Base-by-base conservation (phyloP, 2,329 filamentous ascomycete genomes). In the Aspergillus felis region DNA sequence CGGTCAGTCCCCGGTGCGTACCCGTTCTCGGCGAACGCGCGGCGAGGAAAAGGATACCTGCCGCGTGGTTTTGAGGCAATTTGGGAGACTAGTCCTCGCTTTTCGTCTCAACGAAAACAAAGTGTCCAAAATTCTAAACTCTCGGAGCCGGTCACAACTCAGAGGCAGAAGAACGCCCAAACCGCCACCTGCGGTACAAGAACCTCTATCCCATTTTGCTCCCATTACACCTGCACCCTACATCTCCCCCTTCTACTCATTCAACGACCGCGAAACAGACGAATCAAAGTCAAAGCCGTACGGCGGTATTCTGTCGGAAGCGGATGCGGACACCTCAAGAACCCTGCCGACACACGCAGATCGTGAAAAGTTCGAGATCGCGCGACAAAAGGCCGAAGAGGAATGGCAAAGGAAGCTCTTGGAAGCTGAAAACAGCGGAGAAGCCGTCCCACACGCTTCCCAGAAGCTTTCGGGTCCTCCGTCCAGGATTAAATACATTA, bases 401-500 rank as follows among this genome's bases (percentile, higher is more conserved):
- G 91, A 93, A 68, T 96, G 93, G 90, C 88, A 91, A 68, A 83
- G 85, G 64, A 85, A 87, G 64, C 78, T 83, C 24, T 73, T 86
- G 79, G 62, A 81, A 77, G 66, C 81, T 68, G 87, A 92, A 64
- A 84, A 84, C 28, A 86, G 85, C 59, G 77, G 80, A n/a, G 85
- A 86, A 48, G 79, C 82, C 17, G 84, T 85, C 14, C 76, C 82
- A 24, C 87, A 86, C 66, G 88, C 86, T 68, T 79, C 85, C 20
- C 86, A 87, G 65, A 96, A 96, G 70, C 80, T 88, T 3, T 86
- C 87, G n/a, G 91, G 90, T 0, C 91, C 91, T 28, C 90, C 91
- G 4, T 97, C 92, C 73, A 94, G 97, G 76, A 97, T 99, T 72
- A 95, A 97, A 74, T 97, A 92, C 76, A 96, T 99, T 77, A 94